These are phyloP conservation scores for Colletotrichum tamarilloi DNA, from an alignment of 2,329 filamentous ascomycete genomes.

Conservation along the genomic window DNA sequence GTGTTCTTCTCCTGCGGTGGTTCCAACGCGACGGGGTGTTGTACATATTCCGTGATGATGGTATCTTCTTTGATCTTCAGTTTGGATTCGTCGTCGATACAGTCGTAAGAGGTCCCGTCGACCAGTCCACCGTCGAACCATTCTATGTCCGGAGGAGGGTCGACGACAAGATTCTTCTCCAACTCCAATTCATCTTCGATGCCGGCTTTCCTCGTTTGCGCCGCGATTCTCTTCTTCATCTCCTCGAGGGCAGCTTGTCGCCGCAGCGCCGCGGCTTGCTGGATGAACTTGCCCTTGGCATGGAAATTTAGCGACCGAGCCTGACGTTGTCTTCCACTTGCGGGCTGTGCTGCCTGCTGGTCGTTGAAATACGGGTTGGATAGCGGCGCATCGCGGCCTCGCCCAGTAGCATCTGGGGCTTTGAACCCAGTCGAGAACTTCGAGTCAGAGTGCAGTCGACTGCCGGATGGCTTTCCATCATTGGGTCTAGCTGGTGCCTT, in stretches of 20 bases:
- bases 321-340: slow-evolving; percentile 69
- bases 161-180: slow-evolving; percentile 89
- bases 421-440: slow-evolving; percentile 22
- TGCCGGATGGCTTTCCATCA: slow-evolving; percentile 38
- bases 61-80: slow-evolving; percentile 84
- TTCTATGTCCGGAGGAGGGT: slow-evolving; percentile 87
- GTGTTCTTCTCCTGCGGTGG: slow-evolving; percentile 89
- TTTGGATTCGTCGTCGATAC: slow-evolving; percentile 71
- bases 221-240: slow-evolving; percentile 94
- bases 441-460: slow-evolving; percentile 29
- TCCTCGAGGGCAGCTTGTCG: slow-evolving; percentile 89
- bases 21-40: slow-evolving; percentile 91
- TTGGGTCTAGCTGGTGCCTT: slow-evolving; percentile 55
- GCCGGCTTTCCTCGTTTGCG: slow-evolving; percentile 87
- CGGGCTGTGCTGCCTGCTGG: slow-evolving; percentile 69
- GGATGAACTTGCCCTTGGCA: slow-evolving; percentile 96
- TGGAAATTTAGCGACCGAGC: slow-evolving; percentile 89
- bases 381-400: slow-evolving; percentile 41
- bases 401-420: slow-evolving; percentile 50
- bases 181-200: slow-evolving; percentile 91
- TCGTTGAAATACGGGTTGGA: slow-evolving; percentile 87
- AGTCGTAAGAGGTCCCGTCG: slow-evolving; percentile 75
- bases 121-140: slow-evolving; percentile 98
- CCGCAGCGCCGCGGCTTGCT: slow-evolving; percentile 89
- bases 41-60: slow-evolving; percentile 90